Evolutionary conservation across 768 basidiomycete species (phyloP).

Genomic region (Termitomyces sp.): DNA sequence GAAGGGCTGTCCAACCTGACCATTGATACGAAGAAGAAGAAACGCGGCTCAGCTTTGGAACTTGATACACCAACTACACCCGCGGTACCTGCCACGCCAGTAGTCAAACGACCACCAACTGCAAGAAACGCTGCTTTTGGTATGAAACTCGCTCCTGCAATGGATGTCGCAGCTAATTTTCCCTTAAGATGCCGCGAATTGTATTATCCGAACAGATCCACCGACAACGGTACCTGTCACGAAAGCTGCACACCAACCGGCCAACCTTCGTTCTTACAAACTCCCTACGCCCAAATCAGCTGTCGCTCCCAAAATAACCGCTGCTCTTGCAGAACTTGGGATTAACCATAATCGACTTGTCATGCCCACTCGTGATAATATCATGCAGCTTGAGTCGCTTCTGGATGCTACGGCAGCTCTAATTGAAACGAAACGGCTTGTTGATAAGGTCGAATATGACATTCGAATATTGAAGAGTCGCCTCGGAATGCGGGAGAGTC

Average conservation of each 20-base stretch:
- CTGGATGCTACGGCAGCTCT: constrained; percentile 68
- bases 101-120: constrained; percentile 39
- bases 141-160: constrained; percentile 20
- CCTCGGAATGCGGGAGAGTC: constrained; percentile 47
- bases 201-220: constrained; percentile 67
- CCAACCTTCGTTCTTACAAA: constrained; percentile 83
- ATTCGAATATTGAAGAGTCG: constrained; percentile 66
- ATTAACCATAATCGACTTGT: constrained; percentile 73
- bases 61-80: constrained; percentile 50
- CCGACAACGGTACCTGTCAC: constrained; percentile 49
- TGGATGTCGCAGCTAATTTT: constrained; percentile 11
- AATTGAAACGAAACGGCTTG: constrained; percentile 85
- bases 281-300: constrained; percentile 75
- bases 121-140: constrained; percentile 60
- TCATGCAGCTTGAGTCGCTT: constrained; percentile 67
- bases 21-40: constrained; percentile 57
- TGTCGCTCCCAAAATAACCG: constrained; percentile 70
- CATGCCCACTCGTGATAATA: constrained; percentile 90
- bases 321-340: constrained; percentile 74
- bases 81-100: constrained; percentile 25
- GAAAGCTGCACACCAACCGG: constrained; percentile 78
- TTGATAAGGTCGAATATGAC: constrained; percentile 87
- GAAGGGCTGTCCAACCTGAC: constrained; percentile 48
- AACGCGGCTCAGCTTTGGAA: constrained; percentile 41
- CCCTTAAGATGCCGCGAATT: constrained; percentile 58